Evolutionary conservation across 352 stramenopile species (phyloP), one percentile per base, ranked within the genome.

Genomic region (Globisporangium okanoganense): DNA sequence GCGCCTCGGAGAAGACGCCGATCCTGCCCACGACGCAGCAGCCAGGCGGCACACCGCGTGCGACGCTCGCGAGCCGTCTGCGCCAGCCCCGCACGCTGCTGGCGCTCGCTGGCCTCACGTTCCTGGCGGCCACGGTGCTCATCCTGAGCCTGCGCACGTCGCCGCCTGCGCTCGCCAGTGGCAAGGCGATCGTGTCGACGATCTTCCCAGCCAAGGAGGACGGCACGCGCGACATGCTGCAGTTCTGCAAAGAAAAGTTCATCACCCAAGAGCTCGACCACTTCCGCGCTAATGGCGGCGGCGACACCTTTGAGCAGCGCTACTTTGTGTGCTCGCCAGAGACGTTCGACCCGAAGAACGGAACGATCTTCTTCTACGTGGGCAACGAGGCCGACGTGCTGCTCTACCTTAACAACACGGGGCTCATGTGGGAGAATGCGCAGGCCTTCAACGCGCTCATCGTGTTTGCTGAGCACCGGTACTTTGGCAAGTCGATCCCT

Each of bases 261-360:
- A 83, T 91, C 59, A 82, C 72, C 31, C 84, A 93, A 75, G 75
- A 72, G 56, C 77, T 93, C 55, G 84, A 91, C 67, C 82, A 93
- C 70, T 93, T 91, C 62, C 70, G 79, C 55, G 70, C 76, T 20
- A 51, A 51, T 45, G 69, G 70, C 14, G 45, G 77, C 72, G 20
- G 67, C 71, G 25, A 24, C 45, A 93, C 69, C 9, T 96, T 88
- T 69, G 62, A 87, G 64, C 77, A 97, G 65, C 83, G 91, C 52
- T 97, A 96, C 70, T 97, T 96, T 65, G 73, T 97, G 27, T 97
- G 88, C 65, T 51, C 45, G 22, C 22, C 31, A 13, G 44, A 51
- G 5, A 51, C 44, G 12, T 51, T 51, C 44, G 20, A 50, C 20
- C 20, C 44, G 20, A 50, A 50, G 70, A 76, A 83, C 64, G 85